Conservation (phyloP, 2,329 filamentous ascomycete genomes). For the Fusarium decemcellulare region DNA sequence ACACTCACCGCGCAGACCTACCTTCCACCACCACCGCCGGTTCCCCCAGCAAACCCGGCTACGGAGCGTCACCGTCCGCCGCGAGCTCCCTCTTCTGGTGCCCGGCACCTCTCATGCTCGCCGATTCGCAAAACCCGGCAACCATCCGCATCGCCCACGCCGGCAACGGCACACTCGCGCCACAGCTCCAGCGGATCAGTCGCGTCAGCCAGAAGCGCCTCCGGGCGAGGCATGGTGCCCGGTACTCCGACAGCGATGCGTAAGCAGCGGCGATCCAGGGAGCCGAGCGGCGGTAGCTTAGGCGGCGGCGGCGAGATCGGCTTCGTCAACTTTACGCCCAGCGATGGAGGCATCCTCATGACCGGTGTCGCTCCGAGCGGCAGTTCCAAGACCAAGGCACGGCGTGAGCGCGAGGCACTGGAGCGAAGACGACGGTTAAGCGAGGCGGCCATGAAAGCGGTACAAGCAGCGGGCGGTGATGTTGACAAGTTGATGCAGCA, state of each 20-base stretch:
- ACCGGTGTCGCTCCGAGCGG: conserved; percentile 93
- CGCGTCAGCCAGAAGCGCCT: conserved; percentile 53
- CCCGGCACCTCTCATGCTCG: conserved; percentile 61
- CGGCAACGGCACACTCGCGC: conserved; percentile 53
- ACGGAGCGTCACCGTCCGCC: conserved; percentile 62
- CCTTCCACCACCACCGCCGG: conserved; percentile 52
- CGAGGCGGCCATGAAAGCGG: conserved; percentile 77
- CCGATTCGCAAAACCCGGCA: conserved; percentile 60
- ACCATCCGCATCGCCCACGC: conserved; percentile 58
- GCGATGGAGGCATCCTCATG: conserved; percentile 84
- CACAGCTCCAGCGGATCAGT: conserved; percentile 58
- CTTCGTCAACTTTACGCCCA: conserved; percentile 93
- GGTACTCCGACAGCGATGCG: conserved; percentile 57
- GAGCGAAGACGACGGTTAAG: conserved; percentile 80
- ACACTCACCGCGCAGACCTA: conserved; percentile 53
- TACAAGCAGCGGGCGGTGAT: conserved; percentile 80
- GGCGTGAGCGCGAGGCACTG: conserved; percentile 87
- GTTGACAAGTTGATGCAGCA: conserved; percentile 67
- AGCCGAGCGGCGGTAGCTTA: conserved; percentile 50
- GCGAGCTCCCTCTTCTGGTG: conserved; percentile 68
- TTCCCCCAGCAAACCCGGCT: conserved; percentile 36
- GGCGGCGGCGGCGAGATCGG: conserved; percentile 57
- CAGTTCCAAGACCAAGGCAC: conserved; percentile 93
- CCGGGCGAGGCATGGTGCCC: conserved; percentile 54
- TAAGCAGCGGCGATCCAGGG: conserved; percentile 57